Evolutionary conservation across 768 basidiomycete species (phyloP).

Genomic region (Hypsizygus marmoreus): DNA sequence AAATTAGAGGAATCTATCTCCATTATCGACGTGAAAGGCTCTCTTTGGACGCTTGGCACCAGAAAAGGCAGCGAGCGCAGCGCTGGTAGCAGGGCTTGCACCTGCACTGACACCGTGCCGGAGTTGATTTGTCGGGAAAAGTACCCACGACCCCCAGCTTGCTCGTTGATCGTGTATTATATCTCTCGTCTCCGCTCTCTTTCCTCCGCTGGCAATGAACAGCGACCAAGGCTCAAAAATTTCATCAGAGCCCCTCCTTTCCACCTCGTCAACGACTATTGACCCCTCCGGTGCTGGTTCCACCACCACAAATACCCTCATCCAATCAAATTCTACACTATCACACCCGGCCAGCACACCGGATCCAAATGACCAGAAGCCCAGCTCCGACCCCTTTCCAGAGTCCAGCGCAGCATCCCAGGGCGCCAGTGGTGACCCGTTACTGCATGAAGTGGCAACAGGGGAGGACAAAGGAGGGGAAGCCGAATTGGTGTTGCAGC

Average conservation of each 20-base stretch:
- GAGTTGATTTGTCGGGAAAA: constrained; percentile 28
- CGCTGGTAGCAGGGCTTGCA: background rate
- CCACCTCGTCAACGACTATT: constrained; percentile 26
- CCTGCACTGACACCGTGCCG: constrained; percentile 9
- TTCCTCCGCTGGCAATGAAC: constrained; percentile 45
- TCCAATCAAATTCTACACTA: constrained; percentile 16
- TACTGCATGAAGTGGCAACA: constrained; percentile 3
- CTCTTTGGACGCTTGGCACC: too few species aligned
- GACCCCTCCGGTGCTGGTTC: constrained; percentile 31
- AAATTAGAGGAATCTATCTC: background rate
- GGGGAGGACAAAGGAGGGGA: constrained; percentile 21
- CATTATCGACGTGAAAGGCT: too few species aligned
- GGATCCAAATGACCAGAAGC: constrained; percentile 10
- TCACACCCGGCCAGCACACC: constrained; percentile 12
- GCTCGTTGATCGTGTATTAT: constrained; percentile 33
- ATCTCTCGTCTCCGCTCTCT: constrained; percentile 23
- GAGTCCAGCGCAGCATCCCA: constrained; percentile 1
- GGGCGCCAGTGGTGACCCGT: background rate
- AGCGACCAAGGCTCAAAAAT: constrained; percentile 35
- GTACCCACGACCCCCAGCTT: constrained; percentile 39
- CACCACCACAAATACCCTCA: constrained; percentile 20
- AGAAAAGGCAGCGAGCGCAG: constrained; percentile 7
- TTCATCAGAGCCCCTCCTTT: constrained; percentile 31
- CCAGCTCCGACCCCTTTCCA: constrained; percentile 3
- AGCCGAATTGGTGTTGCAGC: constrained; percentile 11